Evolutionary conservation across 2,329 filamentous ascomycete genomes (phyloP).

Genomic region (Blastomyces gilchristii): DNA sequence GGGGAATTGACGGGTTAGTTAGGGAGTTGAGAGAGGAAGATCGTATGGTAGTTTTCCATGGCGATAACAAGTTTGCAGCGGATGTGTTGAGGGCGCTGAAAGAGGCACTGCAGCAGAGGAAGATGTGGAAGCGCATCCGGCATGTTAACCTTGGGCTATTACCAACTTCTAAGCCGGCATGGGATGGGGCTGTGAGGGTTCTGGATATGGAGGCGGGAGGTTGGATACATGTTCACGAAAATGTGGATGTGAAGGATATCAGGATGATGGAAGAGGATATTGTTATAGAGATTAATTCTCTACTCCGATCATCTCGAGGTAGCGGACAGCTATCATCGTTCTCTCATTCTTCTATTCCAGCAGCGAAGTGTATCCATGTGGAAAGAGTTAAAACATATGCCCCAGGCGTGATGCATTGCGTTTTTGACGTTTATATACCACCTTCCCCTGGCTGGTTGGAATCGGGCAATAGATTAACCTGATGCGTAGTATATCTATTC

Average conservation of each 20-base stretch:
- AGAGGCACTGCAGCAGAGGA: constrained; percentile 23
- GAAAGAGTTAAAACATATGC: constrained; percentile 51
- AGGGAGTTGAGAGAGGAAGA: constrained; percentile 33
- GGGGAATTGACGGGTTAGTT: constrained; percentile 25
- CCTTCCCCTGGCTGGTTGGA: constrained; percentile 4
- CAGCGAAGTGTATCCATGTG: constrained; percentile 31
- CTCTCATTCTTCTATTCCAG: neutral
- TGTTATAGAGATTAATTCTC: constrained; percentile 30
- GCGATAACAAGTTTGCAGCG: constrained; percentile 53
- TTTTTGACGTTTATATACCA: constrained; percentile 44
- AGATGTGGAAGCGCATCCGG: constrained; percentile 32
- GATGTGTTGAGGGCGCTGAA: constrained; percentile 29
- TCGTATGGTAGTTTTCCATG: constrained; percentile 56
- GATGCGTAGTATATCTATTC: neutral
- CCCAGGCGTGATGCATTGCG: constrained; percentile 51
- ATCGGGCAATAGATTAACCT: neutral
- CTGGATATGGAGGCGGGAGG: constrained; percentile 40
- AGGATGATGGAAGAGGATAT: constrained; percentile 30
- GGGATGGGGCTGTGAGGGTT: constrained; percentile 40
- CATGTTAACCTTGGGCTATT: constrained; percentile 52
- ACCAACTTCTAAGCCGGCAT: constrained; percentile 42
- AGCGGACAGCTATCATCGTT: neutral
- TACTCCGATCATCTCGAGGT: constrained; percentile 20
- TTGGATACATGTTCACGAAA: constrained; percentile 54
- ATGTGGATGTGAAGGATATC: constrained; percentile 41